These are phyloP conservation scores for Penicillium corylophilum DNA, from an alignment of 2,329 filamentous ascomycete species.

Conservation along the genomic window DNA sequence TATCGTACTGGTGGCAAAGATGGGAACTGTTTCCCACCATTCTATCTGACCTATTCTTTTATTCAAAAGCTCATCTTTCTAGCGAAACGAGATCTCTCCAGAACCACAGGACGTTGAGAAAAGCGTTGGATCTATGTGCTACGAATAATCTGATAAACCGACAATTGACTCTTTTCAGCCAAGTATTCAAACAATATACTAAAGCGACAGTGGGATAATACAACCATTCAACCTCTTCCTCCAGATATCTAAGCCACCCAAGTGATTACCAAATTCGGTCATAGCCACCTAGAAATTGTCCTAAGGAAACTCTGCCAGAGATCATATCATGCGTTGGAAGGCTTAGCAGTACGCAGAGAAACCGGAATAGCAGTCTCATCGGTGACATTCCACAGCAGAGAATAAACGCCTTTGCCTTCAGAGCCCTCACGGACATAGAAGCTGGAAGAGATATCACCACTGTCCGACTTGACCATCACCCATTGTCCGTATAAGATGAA, in stretches of 20 bases:
- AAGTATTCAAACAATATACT: neutral
- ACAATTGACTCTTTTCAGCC: neutral
- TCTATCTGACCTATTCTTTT: slow-evolving; percentile 20
- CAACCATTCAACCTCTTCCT: neutral
- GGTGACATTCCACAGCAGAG: slow-evolving; percentile 5
- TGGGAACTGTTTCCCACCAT: slow-evolving; percentile 18
- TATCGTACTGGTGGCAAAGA: slow-evolving; percentile 9
- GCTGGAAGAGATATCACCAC: slow-evolving; percentile 8
- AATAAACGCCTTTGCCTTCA: slow-evolving; percentile 4
- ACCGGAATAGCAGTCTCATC: slow-evolving; percentile 7
- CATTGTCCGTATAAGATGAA: slow-evolving; percentile 10
- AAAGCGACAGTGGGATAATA: neutral
- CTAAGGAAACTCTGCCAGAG: neutral
- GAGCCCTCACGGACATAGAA: slow-evolving; percentile 2
- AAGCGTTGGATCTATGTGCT: neutral
- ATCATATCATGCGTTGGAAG: neutral
- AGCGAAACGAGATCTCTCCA: neutral
- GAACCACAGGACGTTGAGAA: neutral
- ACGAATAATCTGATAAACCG: neutral
- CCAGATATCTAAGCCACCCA: neutral
- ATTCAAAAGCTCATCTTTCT: slow-evolving; percentile 19
- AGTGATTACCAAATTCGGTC: neutral
- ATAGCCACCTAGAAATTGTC: neutral
- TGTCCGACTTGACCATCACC: slow-evolving; percentile 2
- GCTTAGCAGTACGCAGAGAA: slow-evolving; percentile 6